A percentile compares a stretch with the other conserved stretches of the same genome.
Conservation (phyloP, 176 grass and related monocot genomes). For the Oryza nivara region DNA sequence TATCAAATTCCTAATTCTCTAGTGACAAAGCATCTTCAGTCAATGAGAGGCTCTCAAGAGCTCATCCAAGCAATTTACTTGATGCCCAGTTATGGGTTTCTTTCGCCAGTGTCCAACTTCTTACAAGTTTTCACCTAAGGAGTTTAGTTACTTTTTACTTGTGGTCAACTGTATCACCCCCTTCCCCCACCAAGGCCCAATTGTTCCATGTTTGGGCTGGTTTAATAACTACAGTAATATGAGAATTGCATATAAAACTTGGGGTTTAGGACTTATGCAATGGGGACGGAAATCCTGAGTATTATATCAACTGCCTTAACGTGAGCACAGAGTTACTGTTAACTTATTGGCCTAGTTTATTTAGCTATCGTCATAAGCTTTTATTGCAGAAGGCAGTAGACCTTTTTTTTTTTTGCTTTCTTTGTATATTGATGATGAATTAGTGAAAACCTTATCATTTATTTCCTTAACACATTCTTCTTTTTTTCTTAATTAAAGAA, state of each 20-base stretch:
- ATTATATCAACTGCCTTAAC: background rate
- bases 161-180: background rate
- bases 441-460: constrained; percentile 19
- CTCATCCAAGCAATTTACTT: constrained; percentile 4
- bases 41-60: constrained; percentile 11
- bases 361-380: background rate
- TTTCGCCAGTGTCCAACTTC: background rate
- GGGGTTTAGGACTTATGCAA: background rate
- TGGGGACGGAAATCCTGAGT: background rate
- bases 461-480: constrained; percentile 40
- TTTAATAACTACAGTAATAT: background rate
- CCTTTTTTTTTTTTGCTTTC: constrained; percentile 3
- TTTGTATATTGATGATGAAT: background rate
- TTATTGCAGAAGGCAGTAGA: background rate
- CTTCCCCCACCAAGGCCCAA: background rate
- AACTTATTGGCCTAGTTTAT: background rate
- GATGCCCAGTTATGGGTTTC: background rate
- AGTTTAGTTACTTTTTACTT: background rate
- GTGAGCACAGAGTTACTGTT: background rate
- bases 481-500: constrained; percentile 49
- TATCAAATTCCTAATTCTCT: background rate
- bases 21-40: background rate
- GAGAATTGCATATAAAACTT: background rate
- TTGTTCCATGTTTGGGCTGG: background rate
- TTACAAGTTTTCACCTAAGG: background rate